These are phyloP conservation scores for Tolypocladium ophioglossoides DNA, from an alignment of 2,329 filamentous ascomycete genomes.

Conservation along the genomic window DNA sequence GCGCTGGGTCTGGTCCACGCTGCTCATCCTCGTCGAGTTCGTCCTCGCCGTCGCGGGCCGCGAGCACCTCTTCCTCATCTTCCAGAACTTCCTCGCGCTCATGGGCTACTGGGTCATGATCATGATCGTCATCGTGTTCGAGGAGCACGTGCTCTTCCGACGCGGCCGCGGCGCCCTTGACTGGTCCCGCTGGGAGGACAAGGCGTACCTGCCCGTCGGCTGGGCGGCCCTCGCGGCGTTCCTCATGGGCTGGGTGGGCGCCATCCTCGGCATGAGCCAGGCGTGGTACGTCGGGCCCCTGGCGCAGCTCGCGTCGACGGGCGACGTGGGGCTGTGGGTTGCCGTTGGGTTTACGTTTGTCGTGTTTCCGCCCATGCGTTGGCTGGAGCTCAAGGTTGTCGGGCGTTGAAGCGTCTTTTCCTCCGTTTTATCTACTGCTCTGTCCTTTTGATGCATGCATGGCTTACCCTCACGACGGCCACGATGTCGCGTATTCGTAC, in stretches of 20 bases:
- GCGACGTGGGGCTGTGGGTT: conserved; percentile 40
- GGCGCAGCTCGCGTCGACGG: conserved; percentile 40
- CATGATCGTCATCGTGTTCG: conserved; percentile 35
- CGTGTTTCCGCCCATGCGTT: conserved; percentile 15
- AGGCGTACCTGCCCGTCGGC: conserved; percentile 30
- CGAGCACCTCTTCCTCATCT: conserved; percentile 39
- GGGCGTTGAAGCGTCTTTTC: conserved; percentile 8
- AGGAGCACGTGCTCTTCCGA: conserved; percentile 34
- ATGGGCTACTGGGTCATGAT: conserved; percentile 46
- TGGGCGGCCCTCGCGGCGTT: conserved; percentile 33
- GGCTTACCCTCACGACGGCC: no score
- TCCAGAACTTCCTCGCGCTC: conserved; percentile 42
- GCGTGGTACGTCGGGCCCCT: conserved; percentile 49
- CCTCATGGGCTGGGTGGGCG: conserved; percentile 34
- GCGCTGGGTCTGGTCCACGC: conserved; percentile 41
- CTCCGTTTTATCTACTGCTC: not conserved
- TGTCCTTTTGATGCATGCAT: no score
- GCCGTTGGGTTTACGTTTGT: conserved; percentile 55
- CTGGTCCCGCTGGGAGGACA: conserved; percentile 35
- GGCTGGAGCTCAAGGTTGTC: conserved; percentile 16
- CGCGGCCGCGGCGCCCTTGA: conserved; percentile 26
- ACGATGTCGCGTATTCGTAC: no score
- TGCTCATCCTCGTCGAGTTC: conserved; percentile 43
- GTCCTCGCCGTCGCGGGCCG: conserved; percentile 44
- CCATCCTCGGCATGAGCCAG: conserved; percentile 47